Base-by-base conservation (phyloP, 164 flowering plant genomes). In the Vitis labrusca region DNA sequence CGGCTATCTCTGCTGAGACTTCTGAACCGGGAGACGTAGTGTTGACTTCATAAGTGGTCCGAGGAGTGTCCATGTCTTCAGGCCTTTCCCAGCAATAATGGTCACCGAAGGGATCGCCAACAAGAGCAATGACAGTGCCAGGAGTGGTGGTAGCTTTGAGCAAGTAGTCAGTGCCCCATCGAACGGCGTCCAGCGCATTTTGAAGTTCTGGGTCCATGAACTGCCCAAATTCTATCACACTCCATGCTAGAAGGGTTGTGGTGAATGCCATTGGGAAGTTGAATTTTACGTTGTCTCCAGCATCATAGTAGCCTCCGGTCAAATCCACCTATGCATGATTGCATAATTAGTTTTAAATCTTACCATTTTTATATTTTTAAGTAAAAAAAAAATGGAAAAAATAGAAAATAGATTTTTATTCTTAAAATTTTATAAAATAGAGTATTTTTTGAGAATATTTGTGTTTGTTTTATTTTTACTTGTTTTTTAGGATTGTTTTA, bases 191-290 rank as follows among this genome's bases (percentile, higher is more conserved):
- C 1, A 91, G 66, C 30, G 96, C 93, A 76, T 90, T 79, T 14
- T 66, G 47, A n/a, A 83, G 69, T 80, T 94, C 96, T 27, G 87
- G 59, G 2, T 89, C 87, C 92, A 88, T 87, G 61, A 51, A 79
- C 65, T 64, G 68, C 44, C 96, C 92, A 71, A 92, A 92, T 44
- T 94, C 94, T 8, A 90, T 84, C 3, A 92, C 70, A 77, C 98
- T 86, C 98, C 98, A 94, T 0, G 98, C 77, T 48, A 94, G 78
- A 79, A 94, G 12, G 15, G 98, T 94, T 52, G 85, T 76, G 51
- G 96, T 88, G 74, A 91, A 94, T 0, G 98, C 98, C 98, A 94
- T 94, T 30, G 98, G 98, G 61, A 94, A 92, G 2, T 94, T 93
- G 74, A 94, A 94, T 83, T 94, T 94, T 1, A 94, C 70, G 75